phyloP scores from a whole-genome alignment of 805 yeast genomes.

The Yamadazyma insecticola region DNA sequence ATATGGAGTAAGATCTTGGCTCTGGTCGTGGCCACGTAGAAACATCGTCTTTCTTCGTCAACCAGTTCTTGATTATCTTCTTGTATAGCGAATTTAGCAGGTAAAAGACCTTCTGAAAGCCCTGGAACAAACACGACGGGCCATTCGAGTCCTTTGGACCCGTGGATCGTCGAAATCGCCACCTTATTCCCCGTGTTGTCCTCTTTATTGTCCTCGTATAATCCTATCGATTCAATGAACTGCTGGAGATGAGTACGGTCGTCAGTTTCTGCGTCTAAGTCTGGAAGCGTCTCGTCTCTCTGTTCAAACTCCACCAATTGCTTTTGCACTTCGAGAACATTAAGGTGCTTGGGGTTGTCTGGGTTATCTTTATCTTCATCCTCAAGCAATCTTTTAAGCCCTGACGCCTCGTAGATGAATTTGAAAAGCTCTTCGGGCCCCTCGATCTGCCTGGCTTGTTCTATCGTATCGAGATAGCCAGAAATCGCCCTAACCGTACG shows the following conservation, averaged over 20 bases:
- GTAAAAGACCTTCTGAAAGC: slow-evolving; percentile 60
- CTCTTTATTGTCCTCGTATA: slow-evolving; percentile 25
- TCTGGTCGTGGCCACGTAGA: slow-evolving; percentile 86
- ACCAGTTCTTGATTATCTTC: slow-evolving; percentile 25
- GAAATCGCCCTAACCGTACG: no score
- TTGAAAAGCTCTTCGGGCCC: slow-evolving; percentile 2
- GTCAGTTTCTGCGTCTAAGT: slow-evolving; percentile 6
- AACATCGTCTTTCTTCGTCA: slow-evolving; percentile 78
- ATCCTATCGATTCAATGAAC: slow-evolving; percentile 30
- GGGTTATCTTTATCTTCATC: slow-evolving; percentile 22
- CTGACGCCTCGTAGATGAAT: slow-evolving; percentile 21
- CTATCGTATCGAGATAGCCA: slow-evolving; percentile 23
- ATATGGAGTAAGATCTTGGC: slow-evolving; percentile 59
- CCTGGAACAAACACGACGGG: slow-evolving; percentile 84
- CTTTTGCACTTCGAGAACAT: slow-evolving; percentile 35
- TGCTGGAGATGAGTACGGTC: slow-evolving; percentile 16
- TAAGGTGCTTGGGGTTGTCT: no score
- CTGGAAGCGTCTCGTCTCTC: slow-evolving; percentile 17
- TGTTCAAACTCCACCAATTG: slow-evolving; percentile 34
- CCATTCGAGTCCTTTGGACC: slow-evolving; percentile 95
- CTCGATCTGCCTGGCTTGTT: slow-evolving; percentile 11
- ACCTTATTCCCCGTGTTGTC: slow-evolving; percentile 18
- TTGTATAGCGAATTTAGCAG: slow-evolving; percentile 47
- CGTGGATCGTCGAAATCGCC: slow-evolving; percentile 78
- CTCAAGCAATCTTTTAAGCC: slow-evolving; percentile 25